A percentile compares a stretch with the other conserved stretches of the same genome.
Conservation (phyloP, 1,284 basidiomycete species). For the Microbotryum violaceum region DNA sequence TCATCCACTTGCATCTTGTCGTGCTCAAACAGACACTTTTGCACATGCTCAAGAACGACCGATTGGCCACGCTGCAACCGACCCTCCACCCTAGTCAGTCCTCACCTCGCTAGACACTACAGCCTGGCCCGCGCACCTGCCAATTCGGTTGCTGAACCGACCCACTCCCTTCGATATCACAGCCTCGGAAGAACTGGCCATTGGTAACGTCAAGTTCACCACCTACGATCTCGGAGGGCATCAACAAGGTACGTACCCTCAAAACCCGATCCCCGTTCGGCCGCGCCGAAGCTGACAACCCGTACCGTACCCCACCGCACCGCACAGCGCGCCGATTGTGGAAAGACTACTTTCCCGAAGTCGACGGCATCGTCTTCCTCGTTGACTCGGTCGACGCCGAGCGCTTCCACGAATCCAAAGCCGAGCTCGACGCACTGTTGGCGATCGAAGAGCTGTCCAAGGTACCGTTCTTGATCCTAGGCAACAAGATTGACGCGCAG, state of each 20-base stretch:
- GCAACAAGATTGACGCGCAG: conserved; percentile 99
- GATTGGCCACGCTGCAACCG: conserved; percentile 93
- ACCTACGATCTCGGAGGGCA: conserved; percentile 98
- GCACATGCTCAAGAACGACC: conserved; percentile 99
- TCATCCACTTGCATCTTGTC: neutral
- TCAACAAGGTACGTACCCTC: conserved; percentile 64
- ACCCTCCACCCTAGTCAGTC: conserved; percentile 94
- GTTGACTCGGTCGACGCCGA: conserved; percentile 96
- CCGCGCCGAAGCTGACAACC: no score
- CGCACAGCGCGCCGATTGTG: conserved; percentile 93
- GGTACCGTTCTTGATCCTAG: conserved; percentile 96
- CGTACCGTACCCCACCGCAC: no score
- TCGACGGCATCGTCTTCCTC: conserved; percentile 97
- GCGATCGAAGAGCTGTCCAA: conserved; percentile 89
- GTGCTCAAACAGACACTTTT: conserved; percentile 67
- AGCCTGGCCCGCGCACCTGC: no score
- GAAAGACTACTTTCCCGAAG: conserved; percentile 99
- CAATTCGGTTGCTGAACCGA: neutral
- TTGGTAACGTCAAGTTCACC: conserved; percentile 98
- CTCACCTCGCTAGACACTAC: conserved; percentile 17
- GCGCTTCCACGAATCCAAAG: conserved; percentile 91
- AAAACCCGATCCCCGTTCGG: no score
- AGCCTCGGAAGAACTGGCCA: conserved; percentile 98
- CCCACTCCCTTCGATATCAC: conserved; percentile 4
- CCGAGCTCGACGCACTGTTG: conserved; percentile 89